Base-by-base conservation (phyloP, 148 eudicot species). In the Salicornia ramosissima region DNA sequence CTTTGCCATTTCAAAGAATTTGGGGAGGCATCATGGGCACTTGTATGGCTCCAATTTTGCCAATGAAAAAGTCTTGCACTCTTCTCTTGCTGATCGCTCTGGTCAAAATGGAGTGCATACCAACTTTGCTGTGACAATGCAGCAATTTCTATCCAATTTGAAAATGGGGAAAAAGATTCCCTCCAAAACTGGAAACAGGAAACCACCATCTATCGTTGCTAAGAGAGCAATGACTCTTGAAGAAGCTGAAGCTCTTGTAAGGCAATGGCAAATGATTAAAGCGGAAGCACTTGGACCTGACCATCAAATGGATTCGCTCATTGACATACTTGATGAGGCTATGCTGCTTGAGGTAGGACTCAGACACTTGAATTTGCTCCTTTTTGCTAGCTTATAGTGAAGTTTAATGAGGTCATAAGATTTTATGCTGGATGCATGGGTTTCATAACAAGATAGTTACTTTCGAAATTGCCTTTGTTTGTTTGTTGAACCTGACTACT, bases 251-350 rank as follows among this genome's bases (percentile, higher is more conserved):
- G 77, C 80, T 65, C 96, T 94, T 80, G 96, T 94, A 70, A 88
- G 88, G 84, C 88, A 84, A 80, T 94, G 99, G 99, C 99, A 94
- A 84, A 65, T 64, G 51, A 81, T 84, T 61, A 94, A 94, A 81
- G 97, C 99, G 28, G 97, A 87, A 76, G 99, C 92, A 64, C 97
- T 94, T 74, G 99, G 99, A 64, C 88, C 96, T 78, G 79, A 82
- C 70, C 88, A 90, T 83, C 79, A 85, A 76, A 77, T 80, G 65
- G 71, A 75, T 55, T 71, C 83, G 72, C 96, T 94, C 64, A 75
- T 73, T 74, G 92, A 90, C 74, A 79, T 94, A 70, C 97, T 94
- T 69, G 99, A 94, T 15, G 97, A 86, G 72, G 78, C 87, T 68
- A 88, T 94, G 99, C 93, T 94, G 77, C 83, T 54, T 75, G 92